phyloP scores from a whole-genome alignment of 176 grass and related monocot species.

The Aegilops longissima region DNA sequence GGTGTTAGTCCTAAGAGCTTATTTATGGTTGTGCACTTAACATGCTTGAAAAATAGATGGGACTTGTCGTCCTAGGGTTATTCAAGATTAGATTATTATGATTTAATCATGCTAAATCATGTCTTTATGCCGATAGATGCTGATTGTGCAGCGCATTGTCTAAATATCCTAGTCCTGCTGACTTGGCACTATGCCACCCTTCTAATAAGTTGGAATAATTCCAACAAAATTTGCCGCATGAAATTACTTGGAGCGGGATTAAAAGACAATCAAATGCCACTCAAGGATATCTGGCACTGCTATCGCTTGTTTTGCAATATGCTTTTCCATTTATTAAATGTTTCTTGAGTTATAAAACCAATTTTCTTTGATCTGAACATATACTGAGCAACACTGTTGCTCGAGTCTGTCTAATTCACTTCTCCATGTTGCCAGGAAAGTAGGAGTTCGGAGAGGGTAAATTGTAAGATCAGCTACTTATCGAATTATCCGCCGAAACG shows the following conservation, averaged over 20 bases:
- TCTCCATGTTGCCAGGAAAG: slow-evolving; percentile 33
- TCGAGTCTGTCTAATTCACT: slow-evolving; percentile 21
- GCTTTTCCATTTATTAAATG: neutral
- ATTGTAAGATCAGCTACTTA: neutral
- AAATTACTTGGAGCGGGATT: slow-evolving; percentile 10
- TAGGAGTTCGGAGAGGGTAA: slow-evolving; percentile 33
- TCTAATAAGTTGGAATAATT: neutral
- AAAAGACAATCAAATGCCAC: neutral
- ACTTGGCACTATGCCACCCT: neutral
- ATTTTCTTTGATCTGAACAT: neutral
- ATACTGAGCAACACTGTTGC: slow-evolving; percentile 12
- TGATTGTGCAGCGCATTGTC: neutral
- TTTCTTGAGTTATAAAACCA: neutral
- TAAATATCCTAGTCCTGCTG: neutral
- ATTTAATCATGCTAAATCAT: neutral
- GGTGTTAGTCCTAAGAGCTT: neutral
- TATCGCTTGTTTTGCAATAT: neutral
- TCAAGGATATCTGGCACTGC: slow-evolving; percentile 8
- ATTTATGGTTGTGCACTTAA: neutral
- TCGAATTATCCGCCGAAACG: neutral
- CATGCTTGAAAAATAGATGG: slow-evolving; percentile 1
- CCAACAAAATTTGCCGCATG: neutral
- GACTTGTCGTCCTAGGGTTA: neutral
- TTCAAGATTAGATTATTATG: neutral
- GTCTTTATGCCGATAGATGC: neutral